A percentile compares a stretch with the other conserved stretches of the same genome.
These are phyloP conservation scores for Clavulina sp. DNA, from an alignment of 768 basidiomycete species.

Conservation along the genomic window DNA sequence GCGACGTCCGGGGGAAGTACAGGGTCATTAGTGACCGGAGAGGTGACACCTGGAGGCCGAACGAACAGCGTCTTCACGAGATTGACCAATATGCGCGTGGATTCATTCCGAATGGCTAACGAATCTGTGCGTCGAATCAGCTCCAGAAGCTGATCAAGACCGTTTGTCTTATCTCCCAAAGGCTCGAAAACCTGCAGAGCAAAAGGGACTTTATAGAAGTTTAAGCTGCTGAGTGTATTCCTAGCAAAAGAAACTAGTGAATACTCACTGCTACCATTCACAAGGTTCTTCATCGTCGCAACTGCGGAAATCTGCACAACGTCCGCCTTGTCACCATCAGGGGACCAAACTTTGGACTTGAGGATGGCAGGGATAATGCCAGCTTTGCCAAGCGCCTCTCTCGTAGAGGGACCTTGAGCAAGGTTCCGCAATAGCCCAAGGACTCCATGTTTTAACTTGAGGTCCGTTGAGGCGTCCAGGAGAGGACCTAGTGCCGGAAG, in stretches of 20 bases:
- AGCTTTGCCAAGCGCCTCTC: slow-evolving; percentile 38
- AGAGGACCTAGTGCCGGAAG: slow-evolving; percentile 47
- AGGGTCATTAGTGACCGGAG: background rate
- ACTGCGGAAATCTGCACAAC: slow-evolving; percentile 78
- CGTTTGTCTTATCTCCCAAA: slow-evolving; percentile 18
- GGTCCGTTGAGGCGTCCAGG: slow-evolving; percentile 38
- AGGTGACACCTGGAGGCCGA: slow-evolving; percentile 16
- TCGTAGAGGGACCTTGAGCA: slow-evolving; percentile 43
- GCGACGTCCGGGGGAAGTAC: slow-evolving; percentile 18
- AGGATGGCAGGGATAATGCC: slow-evolving; percentile 45
- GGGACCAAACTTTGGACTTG: slow-evolving; percentile 49
- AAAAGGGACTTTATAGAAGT: slow-evolving; percentile 17
- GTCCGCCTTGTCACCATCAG: slow-evolving; percentile 65
- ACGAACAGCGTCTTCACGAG: slow-evolving; percentile 59
- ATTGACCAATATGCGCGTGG: slow-evolving; percentile 76
- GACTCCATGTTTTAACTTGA: slow-evolving; percentile 79
- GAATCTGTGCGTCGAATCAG: slow-evolving; percentile 67
- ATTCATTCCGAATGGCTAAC: slow-evolving; percentile 72
- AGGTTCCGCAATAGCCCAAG: slow-evolving; percentile 79
- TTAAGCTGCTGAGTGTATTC: background rate
- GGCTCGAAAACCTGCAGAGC: slow-evolving; percentile 33
- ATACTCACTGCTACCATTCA: slow-evolving; percentile 49
- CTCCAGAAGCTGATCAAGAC: slow-evolving; percentile 51
- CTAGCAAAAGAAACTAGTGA: background rate
- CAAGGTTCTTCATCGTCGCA: slow-evolving; percentile 78